Percentiles rank a stretch among this genome's conserved stretches.
Conservation (phyloP, 768 basidiomycete species). For the Guyanaporus albipodus region DNA sequence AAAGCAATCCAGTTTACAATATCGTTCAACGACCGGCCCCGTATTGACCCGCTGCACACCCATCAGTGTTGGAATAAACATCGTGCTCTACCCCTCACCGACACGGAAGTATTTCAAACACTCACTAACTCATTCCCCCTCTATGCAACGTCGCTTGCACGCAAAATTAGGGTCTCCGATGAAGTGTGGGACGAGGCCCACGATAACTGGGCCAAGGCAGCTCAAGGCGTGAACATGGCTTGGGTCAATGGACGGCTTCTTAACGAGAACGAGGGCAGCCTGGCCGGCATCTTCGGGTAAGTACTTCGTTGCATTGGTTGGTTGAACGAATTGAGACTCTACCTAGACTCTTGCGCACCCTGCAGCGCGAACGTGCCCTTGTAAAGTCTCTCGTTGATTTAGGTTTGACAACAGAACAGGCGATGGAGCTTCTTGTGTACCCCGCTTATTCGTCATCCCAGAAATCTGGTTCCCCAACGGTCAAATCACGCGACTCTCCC, state of each 20-base stretch:
- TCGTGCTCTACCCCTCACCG: conserved; percentile 11
- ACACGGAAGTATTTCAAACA: conserved; percentile 41
- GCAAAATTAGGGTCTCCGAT: conserved; percentile 55
- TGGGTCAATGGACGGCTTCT: conserved; percentile 82
- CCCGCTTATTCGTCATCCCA: conserved; percentile 50
- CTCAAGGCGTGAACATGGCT: conserved; percentile 51
- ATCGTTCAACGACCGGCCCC: conserved; percentile 50
- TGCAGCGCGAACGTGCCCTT: conserved; percentile 67
- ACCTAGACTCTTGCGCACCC: conserved; percentile 56
- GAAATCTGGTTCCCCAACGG: conserved; percentile 25
- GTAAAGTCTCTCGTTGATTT: conserved; percentile 57
- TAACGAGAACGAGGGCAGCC: conserved; percentile 59
- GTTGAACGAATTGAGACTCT: conserved; percentile 6
- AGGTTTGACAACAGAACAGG: conserved; percentile 60
- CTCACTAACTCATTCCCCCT: conserved; percentile 89
- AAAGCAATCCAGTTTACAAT: conserved; percentile 75
- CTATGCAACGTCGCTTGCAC: conserved; percentile 70
- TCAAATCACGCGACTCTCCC: conserved; percentile 10
- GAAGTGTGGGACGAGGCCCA: conserved; percentile 53
- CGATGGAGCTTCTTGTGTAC: conserved; percentile 71
- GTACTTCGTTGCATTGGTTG: conserved; percentile 7
- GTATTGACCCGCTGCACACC: conserved; percentile 24
- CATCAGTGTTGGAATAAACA: conserved; percentile 21
- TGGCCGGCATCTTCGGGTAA: conserved; percentile 49
- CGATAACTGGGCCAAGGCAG: conserved; percentile 49